Evolutionary conservation across 139 green algal genomes (phyloP).

Genomic region (Trebouxia sp.): DNA sequence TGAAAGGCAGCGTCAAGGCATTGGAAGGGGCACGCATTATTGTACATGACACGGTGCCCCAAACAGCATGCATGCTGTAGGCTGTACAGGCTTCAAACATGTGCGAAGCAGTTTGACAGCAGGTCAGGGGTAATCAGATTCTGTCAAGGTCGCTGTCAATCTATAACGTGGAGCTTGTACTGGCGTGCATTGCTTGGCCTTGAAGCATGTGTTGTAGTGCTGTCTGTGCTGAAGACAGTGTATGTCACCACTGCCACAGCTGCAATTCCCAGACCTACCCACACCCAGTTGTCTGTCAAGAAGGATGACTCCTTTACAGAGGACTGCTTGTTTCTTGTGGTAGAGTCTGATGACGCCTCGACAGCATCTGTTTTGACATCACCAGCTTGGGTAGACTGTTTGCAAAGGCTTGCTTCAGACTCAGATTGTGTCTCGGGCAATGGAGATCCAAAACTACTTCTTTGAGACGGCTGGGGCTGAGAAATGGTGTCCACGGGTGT

Average conservation of each 20-base stretch:
- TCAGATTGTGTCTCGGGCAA: not conserved
- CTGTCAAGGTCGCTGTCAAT: too few species aligned
- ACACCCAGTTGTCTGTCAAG: not conserved
- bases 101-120: too few species aligned
- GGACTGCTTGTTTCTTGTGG: too few species aligned
- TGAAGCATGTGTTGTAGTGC: not conserved
- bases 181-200: not conserved
- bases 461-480: not conserved
- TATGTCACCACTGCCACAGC: not conserved
- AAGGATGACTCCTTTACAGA: not conserved
- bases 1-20: too few species aligned
- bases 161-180: not conserved
- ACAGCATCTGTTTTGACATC: not conserved
- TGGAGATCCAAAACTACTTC: slow-evolving; percentile 5
- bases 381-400: not conserved
- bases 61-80: too few species aligned
- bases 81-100: too few species aligned
- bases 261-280: not conserved
- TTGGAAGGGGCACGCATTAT: too few species aligned
- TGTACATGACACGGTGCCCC: too few species aligned
- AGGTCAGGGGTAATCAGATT: too few species aligned
- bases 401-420: not conserved
- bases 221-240: not conserved
- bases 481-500: not conserved
- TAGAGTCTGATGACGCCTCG: not conserved